Evolutionary conservation across 768 basidiomycete species (phyloP), one percentile per base, ranked within the genome.

Genomic region (Xanthoconium stramineum): DNA sequence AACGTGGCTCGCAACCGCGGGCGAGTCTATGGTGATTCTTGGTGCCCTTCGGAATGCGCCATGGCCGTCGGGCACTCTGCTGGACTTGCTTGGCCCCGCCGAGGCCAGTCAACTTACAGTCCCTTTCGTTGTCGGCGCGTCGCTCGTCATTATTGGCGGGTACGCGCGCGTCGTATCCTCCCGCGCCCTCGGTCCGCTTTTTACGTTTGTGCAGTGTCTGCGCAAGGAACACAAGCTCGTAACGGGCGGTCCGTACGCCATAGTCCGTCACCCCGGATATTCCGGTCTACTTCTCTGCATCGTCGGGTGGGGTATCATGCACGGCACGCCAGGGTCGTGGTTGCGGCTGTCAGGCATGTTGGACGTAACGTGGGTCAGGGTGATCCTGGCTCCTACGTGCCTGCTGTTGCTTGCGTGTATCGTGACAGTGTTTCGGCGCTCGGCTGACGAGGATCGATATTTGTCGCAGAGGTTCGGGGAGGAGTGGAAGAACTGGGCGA

Each of bases 191-290:
- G 70, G 70, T 2, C 48, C 42, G 1, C 44, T 52, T 28, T 71
- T 61, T 28, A 71, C 63, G 1, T 60, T 61, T 20, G 39, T 58
- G 11, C 58, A 62, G 15, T 60, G 61, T 33, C n/a, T 69, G 12
- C 54, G 59, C 28, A 57, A 58, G 20, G 59, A 61, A 0, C 68
- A 64, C 50, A 59, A 36, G 29, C 58, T 73, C 20, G 43, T 72
- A 15, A 72, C 66, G n/a, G 51, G 32, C 0, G 69, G 68, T 2
- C 66, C 65, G 1, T 73, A 72, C 32, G n/a, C 57, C 1, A 29
- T 63, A 24, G 61, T 72, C 5, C 66, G 71, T 2, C 72, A 73
- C 30, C 69, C 71, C 1, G 60, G 61, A n/a, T 73, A 73, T 36
- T 38, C 58, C 1, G 56, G 56, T 6, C 7, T 57, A 12, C 9